Conservation (phyloP, 2,329 filamentous ascomycete genomes). For the Neonectria ditissima region DNA sequence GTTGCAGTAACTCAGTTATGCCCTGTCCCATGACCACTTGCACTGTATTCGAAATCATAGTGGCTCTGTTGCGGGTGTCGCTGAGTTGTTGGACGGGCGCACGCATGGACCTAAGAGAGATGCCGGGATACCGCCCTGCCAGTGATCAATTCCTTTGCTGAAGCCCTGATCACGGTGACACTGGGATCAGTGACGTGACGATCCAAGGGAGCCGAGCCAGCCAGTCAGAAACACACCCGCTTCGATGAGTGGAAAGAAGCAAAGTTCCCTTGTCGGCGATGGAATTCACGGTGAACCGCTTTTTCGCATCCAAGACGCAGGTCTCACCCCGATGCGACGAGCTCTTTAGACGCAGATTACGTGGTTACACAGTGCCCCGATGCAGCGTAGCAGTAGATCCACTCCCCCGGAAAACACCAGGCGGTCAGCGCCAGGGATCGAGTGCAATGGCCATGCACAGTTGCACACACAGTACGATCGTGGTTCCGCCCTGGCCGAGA, state of each 20-base stretch:
- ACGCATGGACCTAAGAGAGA: not conserved
- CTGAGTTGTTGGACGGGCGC: not conserved
- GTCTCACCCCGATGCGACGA: not conserved
- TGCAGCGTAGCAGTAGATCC: conserved; percentile 30
- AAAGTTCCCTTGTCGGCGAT: not conserved
- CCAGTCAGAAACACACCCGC: not conserved
- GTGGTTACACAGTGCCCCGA: not conserved
- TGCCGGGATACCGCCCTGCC: conserved; percentile 1
- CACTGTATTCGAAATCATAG: no score
- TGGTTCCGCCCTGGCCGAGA: conserved; percentile 17
- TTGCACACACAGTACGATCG: not conserved
- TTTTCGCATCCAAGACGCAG: not conserved
- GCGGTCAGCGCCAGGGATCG: conserved; percentile 1
- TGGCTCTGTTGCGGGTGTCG: no score
- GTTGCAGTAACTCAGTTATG: no score
- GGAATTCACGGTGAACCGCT: not conserved
- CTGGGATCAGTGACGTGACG: conserved; percentile 39
- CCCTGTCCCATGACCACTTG: no score
- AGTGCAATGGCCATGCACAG: not conserved
- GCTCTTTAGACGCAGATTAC: not conserved
- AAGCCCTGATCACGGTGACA: conserved; percentile 35
- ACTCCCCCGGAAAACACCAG: conserved; percentile 40
- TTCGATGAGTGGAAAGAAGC: not conserved
- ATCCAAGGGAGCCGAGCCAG: conserved; percentile 4
- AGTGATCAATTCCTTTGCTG: not conserved